Base-by-base conservation (phyloP, 2,329 filamentous ascomycete genomes). In the Magnaporthales sp. region DNA sequence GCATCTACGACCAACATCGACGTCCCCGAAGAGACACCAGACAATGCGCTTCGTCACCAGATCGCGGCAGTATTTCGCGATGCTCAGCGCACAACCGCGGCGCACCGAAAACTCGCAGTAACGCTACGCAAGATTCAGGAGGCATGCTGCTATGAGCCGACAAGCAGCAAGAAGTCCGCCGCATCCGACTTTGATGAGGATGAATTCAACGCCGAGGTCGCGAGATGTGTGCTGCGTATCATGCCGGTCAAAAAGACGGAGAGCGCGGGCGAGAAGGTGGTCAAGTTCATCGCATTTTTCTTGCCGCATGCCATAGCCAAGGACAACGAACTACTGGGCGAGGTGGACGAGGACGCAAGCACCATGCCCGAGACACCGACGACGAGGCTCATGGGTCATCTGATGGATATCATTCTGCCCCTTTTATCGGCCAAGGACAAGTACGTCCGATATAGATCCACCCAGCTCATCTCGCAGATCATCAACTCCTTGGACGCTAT, bases 191-290 rank as follows among this genome's bases (percentile, higher is more conserved):
- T 93, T 69, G 89, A 92, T 61, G 93, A 96, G 76, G 85, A 89
- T 63, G 89, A 95, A 67, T 98, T 99, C 80, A 96, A 95, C 73
- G 80, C 83, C 30, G 94, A 99, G 76, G 88, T 98, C 67, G 85
- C 89, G 67, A 86, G 95, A 74, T 97, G 93, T 74, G 84, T 96
- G 27, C 77, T 96, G 71, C 86, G 93, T 66, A 85, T 94, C 64
- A 86, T 99, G 81, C 86, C 90, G 1, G 89, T 98, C 67, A 96
- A 94, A 82, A 98, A 97, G 82, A 90, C 91, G 51, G 95, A 99
- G 79, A 83, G 86, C 15, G 93, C 91, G 1, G 95, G 93, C 27
- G 94, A 98, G 76, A 89, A 91, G 72, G 85, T 91, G 19, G 86
- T 98, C 67, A 87, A 91, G 62, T 99, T 99, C 75, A 80, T 96